A percentile compares a stretch with the other conserved stretches of the same genome.
phyloP scores from a whole-genome alignment of 139 green algal species.

The Chlorella sp. region DNA sequence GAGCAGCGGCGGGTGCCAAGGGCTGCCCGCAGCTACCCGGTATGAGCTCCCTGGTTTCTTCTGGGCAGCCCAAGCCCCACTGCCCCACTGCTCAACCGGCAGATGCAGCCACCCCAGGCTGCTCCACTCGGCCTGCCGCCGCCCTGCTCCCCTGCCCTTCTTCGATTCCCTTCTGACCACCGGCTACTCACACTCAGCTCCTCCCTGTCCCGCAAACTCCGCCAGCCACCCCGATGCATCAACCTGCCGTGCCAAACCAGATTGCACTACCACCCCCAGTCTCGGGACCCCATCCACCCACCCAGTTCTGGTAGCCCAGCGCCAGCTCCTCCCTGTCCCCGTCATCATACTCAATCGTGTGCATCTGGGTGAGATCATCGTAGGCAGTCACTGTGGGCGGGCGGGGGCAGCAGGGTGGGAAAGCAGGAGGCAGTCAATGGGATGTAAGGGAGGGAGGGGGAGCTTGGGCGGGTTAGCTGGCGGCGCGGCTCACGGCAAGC shows the following conservation, averaged over 20 bases:
- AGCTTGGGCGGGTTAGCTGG: background rate
- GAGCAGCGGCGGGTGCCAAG: no score
- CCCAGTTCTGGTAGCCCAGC: slow-evolving; percentile 12
- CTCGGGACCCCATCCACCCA: background rate
- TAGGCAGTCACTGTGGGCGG: background rate
- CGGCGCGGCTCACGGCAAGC: no score
- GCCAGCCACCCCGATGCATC: no score
- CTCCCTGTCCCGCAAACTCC: no score
- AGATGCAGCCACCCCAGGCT: no score
- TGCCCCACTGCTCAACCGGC: no score
- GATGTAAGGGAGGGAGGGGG: background rate
- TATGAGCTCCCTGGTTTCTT: no score
- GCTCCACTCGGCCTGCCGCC: no score
- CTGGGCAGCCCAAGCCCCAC: no score
- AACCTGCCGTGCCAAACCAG: background rate
- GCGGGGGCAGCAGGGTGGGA: background rate
- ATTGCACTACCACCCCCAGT: background rate
- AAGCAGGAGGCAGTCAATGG: background rate
- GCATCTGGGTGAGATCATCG: background rate
- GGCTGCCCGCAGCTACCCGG: no score
- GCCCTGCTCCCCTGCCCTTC: no score
- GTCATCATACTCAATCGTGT: slow-evolving; percentile 16
- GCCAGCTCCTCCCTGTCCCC: background rate
- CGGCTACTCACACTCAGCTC: background rate
- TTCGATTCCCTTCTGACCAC: no score